Evolutionary conservation across 306 rosid species (phyloP).

Genomic region (Vicia sativa): DNA sequence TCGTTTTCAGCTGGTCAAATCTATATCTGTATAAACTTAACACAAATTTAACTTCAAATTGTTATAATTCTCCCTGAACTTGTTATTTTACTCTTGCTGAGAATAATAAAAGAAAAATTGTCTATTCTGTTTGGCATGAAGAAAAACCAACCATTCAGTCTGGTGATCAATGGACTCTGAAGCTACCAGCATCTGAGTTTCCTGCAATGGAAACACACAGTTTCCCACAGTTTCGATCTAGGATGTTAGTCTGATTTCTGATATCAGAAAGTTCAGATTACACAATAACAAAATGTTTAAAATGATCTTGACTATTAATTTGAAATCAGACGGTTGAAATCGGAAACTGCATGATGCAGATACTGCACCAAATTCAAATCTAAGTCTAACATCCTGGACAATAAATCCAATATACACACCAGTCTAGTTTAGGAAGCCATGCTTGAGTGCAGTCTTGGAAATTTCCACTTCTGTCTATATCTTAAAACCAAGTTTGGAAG

Average conservation of each 20-base stretch:
- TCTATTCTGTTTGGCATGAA: too few relatives aligned
- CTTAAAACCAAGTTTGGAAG: conserved; percentile 34
- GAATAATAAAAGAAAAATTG: too few relatives aligned
- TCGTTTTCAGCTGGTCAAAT: neutral
- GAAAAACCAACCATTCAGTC: too few relatives aligned
- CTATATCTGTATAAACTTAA: neutral
- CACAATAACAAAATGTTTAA: neutral
- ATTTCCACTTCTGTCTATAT: conserved; percentile 35
- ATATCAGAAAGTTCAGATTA: neutral
- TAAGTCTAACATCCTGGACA: neutral
- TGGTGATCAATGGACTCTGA: neutral
- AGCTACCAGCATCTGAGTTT: neutral
- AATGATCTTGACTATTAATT: neutral
- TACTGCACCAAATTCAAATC: neutral
- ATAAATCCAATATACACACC: neutral
- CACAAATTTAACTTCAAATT: neutral
- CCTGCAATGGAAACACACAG: neutral
- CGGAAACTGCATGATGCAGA: neutral
- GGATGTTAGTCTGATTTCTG: neutral
- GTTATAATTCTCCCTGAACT: too few relatives aligned
- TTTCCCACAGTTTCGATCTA: neutral
- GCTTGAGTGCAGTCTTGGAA: conserved; percentile 36
- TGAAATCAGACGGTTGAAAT: neutral
- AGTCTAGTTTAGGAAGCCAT: conserved; percentile 22
- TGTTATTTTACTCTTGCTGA: too few relatives aligned